These are phyloP conservation scores for Penicillium sp. DNA, from an alignment of 2,329 filamentous ascomycete species.

Conservation along the genomic window DNA sequence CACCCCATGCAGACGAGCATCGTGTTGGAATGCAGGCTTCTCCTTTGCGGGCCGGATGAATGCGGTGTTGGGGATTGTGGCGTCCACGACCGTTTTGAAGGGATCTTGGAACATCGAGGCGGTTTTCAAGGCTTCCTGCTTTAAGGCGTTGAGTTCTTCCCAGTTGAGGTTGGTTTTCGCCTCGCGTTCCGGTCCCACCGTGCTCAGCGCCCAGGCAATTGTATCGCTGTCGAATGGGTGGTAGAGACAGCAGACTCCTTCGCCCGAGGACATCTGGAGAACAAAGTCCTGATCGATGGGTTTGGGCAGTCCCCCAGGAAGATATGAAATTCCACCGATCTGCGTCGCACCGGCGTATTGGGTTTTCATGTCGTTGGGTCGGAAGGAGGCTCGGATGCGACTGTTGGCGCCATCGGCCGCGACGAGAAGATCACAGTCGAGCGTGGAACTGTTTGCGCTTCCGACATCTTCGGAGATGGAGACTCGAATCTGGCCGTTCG, in stretches of 20 bases:
- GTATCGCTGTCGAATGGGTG: slow-evolving; percentile 8
- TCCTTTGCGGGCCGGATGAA: slow-evolving; percentile 51
- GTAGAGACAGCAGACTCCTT: slow-evolving; percentile 16
- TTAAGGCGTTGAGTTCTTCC: neutral
- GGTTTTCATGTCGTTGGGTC: slow-evolving; percentile 47
- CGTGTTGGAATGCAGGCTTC: slow-evolving; percentile 53
- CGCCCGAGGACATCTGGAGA: slow-evolving; percentile 13
- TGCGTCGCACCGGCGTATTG: slow-evolving; percentile 50
- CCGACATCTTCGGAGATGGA: slow-evolving; percentile 48
- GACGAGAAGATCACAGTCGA: slow-evolving; percentile 51
- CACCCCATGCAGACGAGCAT: slow-evolving; percentile 33
- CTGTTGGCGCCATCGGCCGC: slow-evolving; percentile 55
- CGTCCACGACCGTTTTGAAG: slow-evolving; percentile 50
- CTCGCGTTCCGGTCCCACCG: neutral
- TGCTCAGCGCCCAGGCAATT: slow-evolving; percentile 11
- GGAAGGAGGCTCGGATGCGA: slow-evolving; percentile 47
- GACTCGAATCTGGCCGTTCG: slow-evolving; percentile 14
- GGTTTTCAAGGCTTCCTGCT: slow-evolving; percentile 23
- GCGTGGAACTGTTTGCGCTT: slow-evolving; percentile 27
- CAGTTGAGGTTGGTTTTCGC: neutral
- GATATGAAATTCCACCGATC: slow-evolving; percentile 48
- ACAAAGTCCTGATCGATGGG: slow-evolving; percentile 27
- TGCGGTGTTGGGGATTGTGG: slow-evolving; percentile 47
- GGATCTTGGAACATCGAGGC: slow-evolving; percentile 48
- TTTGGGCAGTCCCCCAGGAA: slow-evolving; percentile 40